Conservation (phyloP, 179 eudicot genomes). For the Drosera spatulata region DNA sequence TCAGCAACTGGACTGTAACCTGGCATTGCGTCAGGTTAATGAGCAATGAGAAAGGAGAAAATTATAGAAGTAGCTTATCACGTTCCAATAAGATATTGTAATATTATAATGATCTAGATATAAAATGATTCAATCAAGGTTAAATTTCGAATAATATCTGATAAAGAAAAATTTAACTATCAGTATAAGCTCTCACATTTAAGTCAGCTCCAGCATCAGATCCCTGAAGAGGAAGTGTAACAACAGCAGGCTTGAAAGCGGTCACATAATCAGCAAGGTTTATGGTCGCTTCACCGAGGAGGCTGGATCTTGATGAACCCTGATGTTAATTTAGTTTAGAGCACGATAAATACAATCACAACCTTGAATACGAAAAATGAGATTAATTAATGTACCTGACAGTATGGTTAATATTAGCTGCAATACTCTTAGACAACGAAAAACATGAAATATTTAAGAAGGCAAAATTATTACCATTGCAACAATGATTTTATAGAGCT, state of each 20-base stretch:
- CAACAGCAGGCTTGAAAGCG: constrained; percentile 61
- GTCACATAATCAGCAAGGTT: constrained; percentile 86
- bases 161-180: no score
- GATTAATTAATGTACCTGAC: no score
- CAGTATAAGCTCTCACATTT: constrained; percentile 47
- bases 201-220: constrained; percentile 69
- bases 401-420: no score
- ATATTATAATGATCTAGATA: no score
- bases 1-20: constrained; percentile 92
- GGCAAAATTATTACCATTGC: constrained; percentile 52
- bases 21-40: constrained; percentile 24
- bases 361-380: no score
- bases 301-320: constrained; percentile 92
- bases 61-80: no score
- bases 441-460: not conserved
- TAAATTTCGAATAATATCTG: no score
- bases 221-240: constrained; percentile 79
- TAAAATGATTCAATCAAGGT: no score
- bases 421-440: no score
- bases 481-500: constrained; percentile 84
- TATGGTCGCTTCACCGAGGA: constrained; percentile 88
- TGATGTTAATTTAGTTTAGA: constrained; percentile 17
- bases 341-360: not conserved
- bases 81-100: no score
- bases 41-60: not conserved